Percentiles rank a stretch among this genome's conserved stretches.
phyloP scores from a whole-genome alignment of 2,329 filamentous ascomycete species.

The Aspergillus sclerotialis region DNA sequence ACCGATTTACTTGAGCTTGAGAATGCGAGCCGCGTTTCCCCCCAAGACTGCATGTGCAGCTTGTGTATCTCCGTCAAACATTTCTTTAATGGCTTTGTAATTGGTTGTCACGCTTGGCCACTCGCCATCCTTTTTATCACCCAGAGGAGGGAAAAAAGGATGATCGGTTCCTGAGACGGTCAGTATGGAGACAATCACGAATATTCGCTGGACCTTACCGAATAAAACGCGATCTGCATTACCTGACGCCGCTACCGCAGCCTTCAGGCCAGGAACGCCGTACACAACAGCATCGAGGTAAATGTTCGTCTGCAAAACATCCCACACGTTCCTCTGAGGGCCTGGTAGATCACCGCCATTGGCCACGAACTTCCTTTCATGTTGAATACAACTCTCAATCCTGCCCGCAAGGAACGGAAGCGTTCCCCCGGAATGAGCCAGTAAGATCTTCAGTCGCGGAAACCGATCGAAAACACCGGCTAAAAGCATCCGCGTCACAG shows the following conservation, averaged over 20 bases:
- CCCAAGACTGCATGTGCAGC: constrained; percentile 33
- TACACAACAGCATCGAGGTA: constrained; percentile 67
- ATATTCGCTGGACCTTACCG: constrained; percentile 16
- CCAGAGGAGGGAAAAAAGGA: constrained; percentile 39
- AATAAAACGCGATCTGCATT: constrained; percentile 35
- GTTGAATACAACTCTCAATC: constrained; percentile 78
- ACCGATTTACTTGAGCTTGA: constrained; percentile 32
- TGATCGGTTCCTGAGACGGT: constrained; percentile 34
- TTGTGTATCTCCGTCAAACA: constrained; percentile 25
- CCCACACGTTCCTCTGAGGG: constrained; percentile 55
- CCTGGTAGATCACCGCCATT: constrained; percentile 56
- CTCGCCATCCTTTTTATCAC: constrained; percentile 23
- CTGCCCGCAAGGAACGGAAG: constrained; percentile 81
- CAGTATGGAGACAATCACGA: constrained; percentile 2
- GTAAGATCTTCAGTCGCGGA: constrained; percentile 60
- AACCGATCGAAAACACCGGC: constrained; percentile 76
- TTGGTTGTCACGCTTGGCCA: constrained; percentile 44
- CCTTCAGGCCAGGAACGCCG: constrained; percentile 53
- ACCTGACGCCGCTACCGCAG: constrained; percentile 66
- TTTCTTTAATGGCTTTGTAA: constrained; percentile 36
- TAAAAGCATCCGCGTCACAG: constrained; percentile 80
- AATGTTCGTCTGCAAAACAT: constrained; percentile 65
- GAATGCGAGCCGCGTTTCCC: constrained; percentile 37
- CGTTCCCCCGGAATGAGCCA: constrained; percentile 84
- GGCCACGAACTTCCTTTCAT: constrained; percentile 68